These are phyloP conservation scores for Aspergillus wentii DNA, from an alignment of 495 filamentous ascomycete species.

Conservation along the genomic window DNA sequence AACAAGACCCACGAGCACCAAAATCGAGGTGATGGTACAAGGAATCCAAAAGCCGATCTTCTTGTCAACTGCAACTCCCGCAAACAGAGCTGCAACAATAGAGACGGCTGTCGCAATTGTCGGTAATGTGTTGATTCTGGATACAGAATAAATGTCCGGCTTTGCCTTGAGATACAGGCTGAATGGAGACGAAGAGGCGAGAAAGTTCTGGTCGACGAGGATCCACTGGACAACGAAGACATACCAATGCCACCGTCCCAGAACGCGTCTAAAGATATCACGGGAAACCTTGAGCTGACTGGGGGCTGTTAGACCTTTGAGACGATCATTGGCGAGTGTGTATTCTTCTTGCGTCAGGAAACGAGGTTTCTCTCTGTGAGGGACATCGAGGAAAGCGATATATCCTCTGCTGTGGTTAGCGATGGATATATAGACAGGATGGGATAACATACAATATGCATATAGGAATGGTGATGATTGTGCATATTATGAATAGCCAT, in stretches of 20 bases:
- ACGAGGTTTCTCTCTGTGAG: slow-evolving; percentile 15
- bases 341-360: slow-evolving; percentile 20
- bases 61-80: slow-evolving; percentile 21
- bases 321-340: slow-evolving; percentile 19
- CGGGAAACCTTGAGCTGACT: slow-evolving; percentile 15
- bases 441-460: slow-evolving; percentile 12
- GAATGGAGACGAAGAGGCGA: slow-evolving; percentile 19
- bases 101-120: slow-evolving; percentile 26
- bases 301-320: slow-evolving; percentile 21
- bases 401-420: slow-evolving; percentile 9
- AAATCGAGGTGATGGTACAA: slow-evolving; percentile 19
- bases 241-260: slow-evolving; percentile 24
- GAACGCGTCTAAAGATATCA: slow-evolving; percentile 17
- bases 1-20: slow-evolving; percentile 20
- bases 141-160: slow-evolving; percentile 11
- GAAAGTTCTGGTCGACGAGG: slow-evolving; percentile 28
- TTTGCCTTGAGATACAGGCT: slow-evolving; percentile 29
- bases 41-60: slow-evolving; percentile 24
- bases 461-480: slow-evolving; percentile 21
- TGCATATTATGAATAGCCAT: slow-evolving; percentile 25
- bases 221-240: slow-evolving; percentile 25
- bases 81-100: slow-evolving; percentile 22
- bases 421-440: not conserved
- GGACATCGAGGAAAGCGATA: slow-evolving; percentile 17
- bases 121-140: slow-evolving; percentile 16